Percentiles rank a stretch among this genome's conserved stretches.
Conservation (phyloP, 2,329 filamentous ascomycete genomes). For the Colletotrichum sp. region DNA sequence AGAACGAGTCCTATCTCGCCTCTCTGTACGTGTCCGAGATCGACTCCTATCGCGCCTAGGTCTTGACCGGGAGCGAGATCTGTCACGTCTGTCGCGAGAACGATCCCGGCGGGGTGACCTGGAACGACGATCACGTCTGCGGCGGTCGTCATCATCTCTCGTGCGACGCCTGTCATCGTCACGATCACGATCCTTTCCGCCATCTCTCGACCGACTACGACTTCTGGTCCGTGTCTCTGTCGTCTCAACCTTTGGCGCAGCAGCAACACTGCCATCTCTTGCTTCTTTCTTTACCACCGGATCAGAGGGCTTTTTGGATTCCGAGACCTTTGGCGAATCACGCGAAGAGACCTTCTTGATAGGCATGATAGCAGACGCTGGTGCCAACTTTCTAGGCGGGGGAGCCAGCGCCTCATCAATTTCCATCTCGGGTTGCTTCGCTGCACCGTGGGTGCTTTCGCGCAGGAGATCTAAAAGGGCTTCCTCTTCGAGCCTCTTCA, state of each 20-base stretch:
- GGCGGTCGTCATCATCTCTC: slow-evolving; percentile 36
- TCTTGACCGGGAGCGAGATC: slow-evolving; percentile 29
- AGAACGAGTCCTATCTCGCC: slow-evolving; percentile 46
- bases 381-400: slow-evolving; percentile 56
- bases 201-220: slow-evolving; percentile 29
- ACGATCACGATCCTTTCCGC: slow-evolving; percentile 22
- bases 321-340: slow-evolving; percentile 47
- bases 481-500: slow-evolving; percentile 61
- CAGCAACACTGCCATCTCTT: slow-evolving; percentile 29
- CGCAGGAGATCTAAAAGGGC: slow-evolving; percentile 63
- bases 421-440: slow-evolving; percentile 57
- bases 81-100: slow-evolving; percentile 32
- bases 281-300: slow-evolving; percentile 33
- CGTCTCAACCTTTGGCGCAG: slow-evolving; percentile 1
- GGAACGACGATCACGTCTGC: slow-evolving; percentile 39
- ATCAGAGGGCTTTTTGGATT: slow-evolving; percentile 43
- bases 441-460: slow-evolving; percentile 58
- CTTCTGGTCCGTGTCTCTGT: slow-evolving; percentile 19
- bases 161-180: slow-evolving; percentile 34
- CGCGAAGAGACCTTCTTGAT: slow-evolving; percentile 44
- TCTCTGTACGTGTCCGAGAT: slow-evolving; percentile 28
- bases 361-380: slow-evolving; percentile 64
- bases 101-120: slow-evolving; percentile 41
- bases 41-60: slow-evolving; percentile 41
- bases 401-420: slow-evolving; percentile 61